phyloP scores from a whole-genome alignment of 2,329 filamentous ascomycete species.

The Fusarium liriodendri region DNA sequence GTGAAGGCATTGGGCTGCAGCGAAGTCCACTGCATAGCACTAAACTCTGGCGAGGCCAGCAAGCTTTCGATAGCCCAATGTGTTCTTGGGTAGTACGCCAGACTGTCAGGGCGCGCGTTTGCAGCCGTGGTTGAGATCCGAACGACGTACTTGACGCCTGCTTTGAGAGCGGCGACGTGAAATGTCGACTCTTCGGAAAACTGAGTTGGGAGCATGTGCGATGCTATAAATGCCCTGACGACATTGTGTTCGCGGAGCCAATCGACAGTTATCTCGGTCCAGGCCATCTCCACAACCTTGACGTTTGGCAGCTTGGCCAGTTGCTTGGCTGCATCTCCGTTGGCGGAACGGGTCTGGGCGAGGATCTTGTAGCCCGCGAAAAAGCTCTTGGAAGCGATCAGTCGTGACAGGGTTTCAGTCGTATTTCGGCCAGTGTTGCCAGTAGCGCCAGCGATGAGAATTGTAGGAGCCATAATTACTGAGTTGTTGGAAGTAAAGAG shows the following conservation, averaged over 20 bases:
- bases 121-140: constrained; percentile 53
- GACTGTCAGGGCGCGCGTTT: constrained; percentile 49
- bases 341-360: constrained; percentile 30
- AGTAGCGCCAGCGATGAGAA: constrained; percentile 50
- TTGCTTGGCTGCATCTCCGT: constrained; percentile 32
- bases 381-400: constrained; percentile 32
- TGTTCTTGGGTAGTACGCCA: constrained; percentile 49
- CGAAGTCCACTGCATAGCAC: constrained; percentile 51
- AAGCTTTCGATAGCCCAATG: constrained; percentile 57
- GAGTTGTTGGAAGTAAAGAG: not conserved
- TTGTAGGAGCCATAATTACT: constrained; percentile 46
- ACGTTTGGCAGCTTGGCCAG: constrained; percentile 49
- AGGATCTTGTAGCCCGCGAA: constrained; percentile 18
- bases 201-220: constrained; percentile 50
- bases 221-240: constrained; percentile 52
- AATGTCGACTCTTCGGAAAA: constrained; percentile 56
- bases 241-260: constrained; percentile 55
- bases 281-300: constrained; percentile 49
- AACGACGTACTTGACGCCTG: constrained; percentile 55
- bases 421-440: constrained; percentile 51
- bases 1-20: constrained; percentile 50
- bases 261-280: constrained; percentile 51
- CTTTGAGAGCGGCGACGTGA: constrained; percentile 47
- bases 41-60: constrained; percentile 50
- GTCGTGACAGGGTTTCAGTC: constrained; percentile 40